Percentiles rank a stretch among this genome's conserved stretches.
These are phyloP conservation scores for Tuber indicum DNA, from an alignment of 495 filamentous ascomycete species.

Conservation along the genomic window DNA sequence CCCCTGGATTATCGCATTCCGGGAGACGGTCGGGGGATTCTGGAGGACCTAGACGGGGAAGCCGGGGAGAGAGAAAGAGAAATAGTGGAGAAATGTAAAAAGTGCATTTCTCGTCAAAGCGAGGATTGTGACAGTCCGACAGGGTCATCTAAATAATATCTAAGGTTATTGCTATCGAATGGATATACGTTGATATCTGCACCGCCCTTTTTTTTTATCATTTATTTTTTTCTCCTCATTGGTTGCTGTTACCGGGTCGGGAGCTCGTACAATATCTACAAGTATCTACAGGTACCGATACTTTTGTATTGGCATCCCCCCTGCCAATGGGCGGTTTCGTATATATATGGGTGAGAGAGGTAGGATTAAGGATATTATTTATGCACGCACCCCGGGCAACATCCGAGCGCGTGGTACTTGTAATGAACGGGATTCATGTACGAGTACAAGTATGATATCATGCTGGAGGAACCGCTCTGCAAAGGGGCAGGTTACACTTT, in stretches of 20 bases:
- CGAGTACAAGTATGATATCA: no score
- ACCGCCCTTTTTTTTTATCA: background rate
- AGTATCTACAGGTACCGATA: no score
- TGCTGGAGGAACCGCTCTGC: background rate
- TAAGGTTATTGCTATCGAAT: background rate
- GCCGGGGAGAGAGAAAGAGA: no score
- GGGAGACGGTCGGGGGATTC: background rate
- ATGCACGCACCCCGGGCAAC: no score
- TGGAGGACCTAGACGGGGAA: no score
- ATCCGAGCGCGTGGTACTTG: background rate
- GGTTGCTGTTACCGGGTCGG: background rate
- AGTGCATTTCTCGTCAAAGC: background rate
- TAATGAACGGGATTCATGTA: background rate
- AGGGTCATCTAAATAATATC: background rate
- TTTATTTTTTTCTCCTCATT: background rate
- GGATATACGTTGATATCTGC: background rate
- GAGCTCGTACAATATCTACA: no score
- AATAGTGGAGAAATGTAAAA: background rate
- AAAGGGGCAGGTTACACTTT: background rate
- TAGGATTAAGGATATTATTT: background rate
- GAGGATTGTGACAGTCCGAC: background rate
- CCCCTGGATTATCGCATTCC: background rate
- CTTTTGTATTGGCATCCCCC: background rate
- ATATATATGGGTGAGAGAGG: background rate
- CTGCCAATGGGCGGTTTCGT: background rate